Conservation (phyloP, 2,329 filamentous ascomycete species). For the Orbilia javanica region DNA sequence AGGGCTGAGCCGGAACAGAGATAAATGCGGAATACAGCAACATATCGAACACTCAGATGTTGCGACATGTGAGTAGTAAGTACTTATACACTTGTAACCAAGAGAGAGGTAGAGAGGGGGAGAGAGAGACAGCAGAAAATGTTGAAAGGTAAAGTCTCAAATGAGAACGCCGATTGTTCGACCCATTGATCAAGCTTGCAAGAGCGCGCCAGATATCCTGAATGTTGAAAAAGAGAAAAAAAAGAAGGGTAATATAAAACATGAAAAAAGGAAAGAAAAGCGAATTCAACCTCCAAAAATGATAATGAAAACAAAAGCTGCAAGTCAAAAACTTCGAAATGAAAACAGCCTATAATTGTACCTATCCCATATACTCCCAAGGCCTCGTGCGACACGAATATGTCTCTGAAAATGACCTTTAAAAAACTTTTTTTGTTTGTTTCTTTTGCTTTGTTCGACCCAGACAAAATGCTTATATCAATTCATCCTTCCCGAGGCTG, state of each 20-base stretch:
- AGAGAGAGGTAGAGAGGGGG: too few relatives aligned
- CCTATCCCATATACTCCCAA: conserved; percentile 40
- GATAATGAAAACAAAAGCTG: conserved; percentile 6
- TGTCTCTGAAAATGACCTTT: neutral
- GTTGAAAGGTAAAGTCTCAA: conserved; percentile 6
- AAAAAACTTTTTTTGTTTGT: conserved; percentile 17
- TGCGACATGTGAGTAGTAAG: neutral
- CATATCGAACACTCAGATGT: neutral
- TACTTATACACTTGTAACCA: neutral
- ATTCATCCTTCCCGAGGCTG: conserved; percentile 80
- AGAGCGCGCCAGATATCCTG: conserved; percentile 24
- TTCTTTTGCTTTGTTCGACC: conserved; percentile 41
- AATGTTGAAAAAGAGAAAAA: neutral
- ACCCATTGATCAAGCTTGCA: conserved; percentile 36
- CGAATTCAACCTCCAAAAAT: conserved; percentile 19
- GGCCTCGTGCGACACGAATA: conserved; percentile 7
- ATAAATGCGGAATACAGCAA: neutral
- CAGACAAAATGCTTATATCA: conserved; percentile 67
- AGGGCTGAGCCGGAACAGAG: conserved; percentile 1
- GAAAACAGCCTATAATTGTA: conserved; percentile 23
- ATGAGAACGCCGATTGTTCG: conserved; percentile 25
- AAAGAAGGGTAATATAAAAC: neutral
- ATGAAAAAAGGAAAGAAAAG: neutral
- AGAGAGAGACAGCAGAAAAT: neutral
- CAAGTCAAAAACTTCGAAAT: conserved; percentile 30